Base-by-base conservation (phyloP, 106 monocot species). In the Agapanthus africanus region DNA sequence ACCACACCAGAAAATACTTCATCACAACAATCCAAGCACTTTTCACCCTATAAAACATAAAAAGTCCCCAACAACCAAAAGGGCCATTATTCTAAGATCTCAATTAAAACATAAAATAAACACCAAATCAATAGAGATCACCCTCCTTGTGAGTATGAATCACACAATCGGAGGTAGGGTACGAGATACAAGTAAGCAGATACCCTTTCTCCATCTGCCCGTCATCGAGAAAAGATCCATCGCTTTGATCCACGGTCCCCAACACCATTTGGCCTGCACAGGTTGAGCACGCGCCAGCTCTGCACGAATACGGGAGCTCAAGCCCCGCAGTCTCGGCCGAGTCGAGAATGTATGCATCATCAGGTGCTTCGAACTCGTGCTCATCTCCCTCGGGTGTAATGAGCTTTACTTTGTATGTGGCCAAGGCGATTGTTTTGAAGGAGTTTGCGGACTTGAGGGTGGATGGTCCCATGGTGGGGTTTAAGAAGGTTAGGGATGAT, bases 141-240 rank as follows among this genome's bases (percentile, higher is more conserved):
- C 42, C 60, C 44, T 93, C 93, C 81, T 93, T 84, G 66, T 90
- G 86, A 6, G 84, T 87, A 67, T 84, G 77, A 35, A 89, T 84
- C 37, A 83, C 81, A 34, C 88, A 93, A 49, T 93, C 88, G 2
- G 81, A 49, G 21, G 50, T 83, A 0, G 89, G 89, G 66, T 86
- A 84, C 1, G 89, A 74, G 37, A 93, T 54, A 42, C 93, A 93
- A 0, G 86, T 90, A 37, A 93, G 75, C 27, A 84, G 30, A 21
- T 90, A 90, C 0, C 90, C 86, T 18, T 86, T 73, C 19, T 50
- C 75, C 50, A 79, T 79, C 76, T 82, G 77, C 6, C 2, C 19
- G 0, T 93, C 90, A 21, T 90, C 90, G 11, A 93, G 84, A 71
- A 90, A 93, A 7, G 86, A 90, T n/a, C 84, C 93, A 56, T 93